Conservation (phyloP, 108 stramenopile species). For the Pseudonitzschia multiseries region DNA sequence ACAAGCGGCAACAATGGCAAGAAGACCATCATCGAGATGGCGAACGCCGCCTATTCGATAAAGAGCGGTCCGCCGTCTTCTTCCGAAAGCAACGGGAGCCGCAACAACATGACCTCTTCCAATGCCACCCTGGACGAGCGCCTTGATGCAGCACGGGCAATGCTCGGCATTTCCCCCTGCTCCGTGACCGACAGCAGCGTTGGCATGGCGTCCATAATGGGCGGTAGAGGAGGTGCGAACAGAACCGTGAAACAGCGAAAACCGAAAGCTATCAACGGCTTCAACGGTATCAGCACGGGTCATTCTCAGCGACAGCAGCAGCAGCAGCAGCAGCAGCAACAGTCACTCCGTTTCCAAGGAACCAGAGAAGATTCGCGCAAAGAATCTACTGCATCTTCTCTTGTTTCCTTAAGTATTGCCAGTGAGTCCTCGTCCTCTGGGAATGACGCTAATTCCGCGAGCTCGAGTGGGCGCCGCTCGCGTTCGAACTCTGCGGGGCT, state of each 20-base stretch:
- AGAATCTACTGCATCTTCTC: background rate
- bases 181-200: conserved; percentile 26
- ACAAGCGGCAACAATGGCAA: background rate
- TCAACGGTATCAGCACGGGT: background rate
- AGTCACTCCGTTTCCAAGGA: background rate
- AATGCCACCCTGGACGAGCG: conserved; percentile 25
- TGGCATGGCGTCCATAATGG: background rate
- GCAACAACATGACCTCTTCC: conserved; percentile 11
- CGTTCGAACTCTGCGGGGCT: conserved; percentile 40
- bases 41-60: conserved; percentile 30
- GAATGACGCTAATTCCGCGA: background rate
- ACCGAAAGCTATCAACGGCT: background rate
- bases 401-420: background rate
- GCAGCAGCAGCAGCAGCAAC: background rate
- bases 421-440: no score
- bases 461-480: background rate
- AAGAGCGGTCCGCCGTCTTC: background rate
- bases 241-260: background rate
- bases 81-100: background rate
- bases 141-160: conserved; percentile 45
- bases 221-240: conserved; percentile 4
- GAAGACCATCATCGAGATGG: conserved; percentile 32
- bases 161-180: conserved; percentile 42
- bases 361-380: background rate
- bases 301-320: background rate